These are phyloP conservation scores for Talaromyces islandicus DNA, from an alignment of 2,329 filamentous ascomycete species.

Conservation along the genomic window DNA sequence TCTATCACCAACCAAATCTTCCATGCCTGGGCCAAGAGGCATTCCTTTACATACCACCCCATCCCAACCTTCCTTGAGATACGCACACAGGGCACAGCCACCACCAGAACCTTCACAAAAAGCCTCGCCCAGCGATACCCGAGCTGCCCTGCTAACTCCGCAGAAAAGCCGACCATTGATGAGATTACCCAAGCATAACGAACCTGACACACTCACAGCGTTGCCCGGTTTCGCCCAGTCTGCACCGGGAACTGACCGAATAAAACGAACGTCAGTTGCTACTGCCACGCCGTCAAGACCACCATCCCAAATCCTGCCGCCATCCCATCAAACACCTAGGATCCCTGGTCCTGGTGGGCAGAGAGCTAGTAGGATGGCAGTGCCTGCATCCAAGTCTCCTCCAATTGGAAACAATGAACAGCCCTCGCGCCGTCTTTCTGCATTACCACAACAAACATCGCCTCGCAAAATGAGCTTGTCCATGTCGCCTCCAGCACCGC, in stretches of 20 bases:
- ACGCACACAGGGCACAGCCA: not conserved
- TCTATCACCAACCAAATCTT: constrained; percentile 6
- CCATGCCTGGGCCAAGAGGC: not conserved
- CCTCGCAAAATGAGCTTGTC: constrained; percentile 15
- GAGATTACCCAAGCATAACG: constrained; percentile 1
- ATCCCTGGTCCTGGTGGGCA: not conserved
- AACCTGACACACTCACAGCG: not conserved
- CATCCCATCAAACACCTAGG: not conserved
- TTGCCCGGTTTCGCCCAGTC: constrained; percentile 1
- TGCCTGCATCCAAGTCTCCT: not conserved
- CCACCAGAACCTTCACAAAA: constrained; percentile 1
- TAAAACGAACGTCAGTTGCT: not conserved
- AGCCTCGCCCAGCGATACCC: not conserved
- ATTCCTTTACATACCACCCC: not conserved
- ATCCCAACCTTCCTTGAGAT: not conserved
- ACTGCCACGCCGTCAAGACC: not conserved
- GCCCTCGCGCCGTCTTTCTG: constrained; percentile 5
- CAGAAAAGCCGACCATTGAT: not conserved
- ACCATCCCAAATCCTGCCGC: not conserved
- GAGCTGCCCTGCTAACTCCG: constrained; percentile 1
- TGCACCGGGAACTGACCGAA: constrained; percentile 2
- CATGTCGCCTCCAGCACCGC: constrained; percentile 20
- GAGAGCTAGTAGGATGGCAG: not conserved
- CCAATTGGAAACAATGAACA: not conserved
- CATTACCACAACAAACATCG: constrained; percentile 3